Base-by-base conservation (phyloP, 2,329 filamentous ascomycete species). In the Claviceps spartinae region DNA sequence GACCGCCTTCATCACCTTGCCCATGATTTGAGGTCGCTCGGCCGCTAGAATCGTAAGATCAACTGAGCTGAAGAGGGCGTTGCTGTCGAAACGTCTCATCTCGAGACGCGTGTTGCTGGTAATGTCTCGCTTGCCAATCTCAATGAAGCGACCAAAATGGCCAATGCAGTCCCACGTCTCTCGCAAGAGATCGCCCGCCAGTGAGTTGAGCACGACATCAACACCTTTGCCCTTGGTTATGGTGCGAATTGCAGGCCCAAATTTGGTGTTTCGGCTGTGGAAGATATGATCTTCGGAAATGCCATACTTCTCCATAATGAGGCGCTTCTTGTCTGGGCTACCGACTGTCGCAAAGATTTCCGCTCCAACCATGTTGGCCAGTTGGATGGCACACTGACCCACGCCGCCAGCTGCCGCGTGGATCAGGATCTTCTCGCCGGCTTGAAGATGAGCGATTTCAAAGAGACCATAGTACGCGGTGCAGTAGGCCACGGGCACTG, bases 151-250 rank as follows among this genome's bases (percentile, higher is more conserved):
- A 13, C 46, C 46, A 37, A 55, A 72, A 18, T 62, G 63, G 43
- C 68, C 68, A 20, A 77, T 60, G 48, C 68, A 72, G 3, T 65
- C 62, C 70, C 68, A 74, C 0, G 71, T 69, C 41, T 70, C 68
- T 2, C 64, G 63, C 2, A 74, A 57, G 1, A 63, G 59, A n/a
- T 37, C 30, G 34, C 46, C 46, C 5, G 30, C 46, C n/a, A 47
- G 18, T 0, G 69, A 72, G 58, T 74, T 69, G 59, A 90, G 82
- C 20, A 85, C 83, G 0, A 81, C 79, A 64, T 90, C 85, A 1
- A 83, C 83, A 13, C 86, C 86, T 4, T 60, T 65, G 11, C 75
- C 77, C 1, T 55, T 53, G 0, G 68, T 70, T 1, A 58, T 57
- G 20, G 59, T 53, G 14, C 57, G 48, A 6, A 59, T 40, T 7